A percentile compares a stretch with the other conserved stretches of the same genome.
Conservation (phyloP, 345 rosid genomes). For the Aurinia saxatilis region DNA sequence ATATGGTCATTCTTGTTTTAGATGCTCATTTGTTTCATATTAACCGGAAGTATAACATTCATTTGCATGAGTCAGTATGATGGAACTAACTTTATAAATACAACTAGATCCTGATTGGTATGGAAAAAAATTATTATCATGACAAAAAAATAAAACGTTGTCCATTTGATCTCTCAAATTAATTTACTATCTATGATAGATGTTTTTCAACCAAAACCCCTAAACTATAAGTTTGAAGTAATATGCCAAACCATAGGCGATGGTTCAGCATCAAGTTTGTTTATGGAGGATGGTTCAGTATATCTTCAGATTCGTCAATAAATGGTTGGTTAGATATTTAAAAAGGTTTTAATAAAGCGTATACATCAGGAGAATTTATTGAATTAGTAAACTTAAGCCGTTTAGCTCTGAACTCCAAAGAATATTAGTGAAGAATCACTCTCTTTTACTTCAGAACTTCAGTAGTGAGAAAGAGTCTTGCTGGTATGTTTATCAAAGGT, state of each 20-base stretch:
- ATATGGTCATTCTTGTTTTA: background rate
- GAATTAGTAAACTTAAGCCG: background rate
- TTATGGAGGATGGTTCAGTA: background rate
- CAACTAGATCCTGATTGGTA: background rate
- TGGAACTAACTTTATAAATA: background rate
- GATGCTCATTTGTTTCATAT: background rate
- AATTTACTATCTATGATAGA: background rate
- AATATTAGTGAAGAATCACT: background rate
- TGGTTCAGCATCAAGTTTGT: background rate
- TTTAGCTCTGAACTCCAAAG: background rate
- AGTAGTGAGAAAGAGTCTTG: background rate
- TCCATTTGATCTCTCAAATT: background rate
- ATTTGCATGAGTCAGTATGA: background rate
- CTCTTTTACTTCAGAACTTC: background rate
- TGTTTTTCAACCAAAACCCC: background rate
- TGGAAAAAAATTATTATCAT: background rate
- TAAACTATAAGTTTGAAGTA: background rate
- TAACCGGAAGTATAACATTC: background rate
- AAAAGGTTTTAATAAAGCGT: background rate
- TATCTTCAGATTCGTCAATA: background rate
- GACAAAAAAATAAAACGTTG: background rate
- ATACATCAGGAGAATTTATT: background rate
- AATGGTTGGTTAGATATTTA: background rate
- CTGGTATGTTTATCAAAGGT: background rate
- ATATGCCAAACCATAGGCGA: background rate